Evolutionary conservation across 768 basidiomycete species (phyloP).

Genomic region (Naganishia kalamii): DNA sequence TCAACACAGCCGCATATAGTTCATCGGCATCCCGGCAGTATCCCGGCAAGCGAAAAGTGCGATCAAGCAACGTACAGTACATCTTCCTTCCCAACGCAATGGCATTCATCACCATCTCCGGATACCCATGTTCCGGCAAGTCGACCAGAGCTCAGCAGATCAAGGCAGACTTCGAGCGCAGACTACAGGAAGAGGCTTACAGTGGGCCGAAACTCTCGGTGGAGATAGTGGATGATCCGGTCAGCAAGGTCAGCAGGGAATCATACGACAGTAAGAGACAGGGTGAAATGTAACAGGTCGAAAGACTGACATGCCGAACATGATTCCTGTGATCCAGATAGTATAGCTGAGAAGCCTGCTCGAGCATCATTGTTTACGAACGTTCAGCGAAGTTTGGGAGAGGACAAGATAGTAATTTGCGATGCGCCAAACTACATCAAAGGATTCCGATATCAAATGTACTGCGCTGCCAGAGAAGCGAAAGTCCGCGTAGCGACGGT

Average conservation of each 20-base stretch:
- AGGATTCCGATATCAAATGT: constrained; percentile 95
- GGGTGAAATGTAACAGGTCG: neutral
- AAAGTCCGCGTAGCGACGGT: constrained; percentile 83
- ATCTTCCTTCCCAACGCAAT: constrained; percentile 48
- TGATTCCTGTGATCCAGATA: constrained; percentile 52
- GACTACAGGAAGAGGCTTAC: constrained; percentile 56
- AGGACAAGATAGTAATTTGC: constrained; percentile 73
- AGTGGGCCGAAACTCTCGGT: constrained; percentile 49
- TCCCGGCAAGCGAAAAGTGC: neutral
- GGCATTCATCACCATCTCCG: constrained; percentile 87
- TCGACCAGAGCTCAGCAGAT: constrained; percentile 65
- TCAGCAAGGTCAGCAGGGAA: constrained; percentile 57
- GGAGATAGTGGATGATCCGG: constrained; percentile 65
- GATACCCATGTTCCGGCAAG: constrained; percentile 85
- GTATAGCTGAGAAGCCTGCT: constrained; percentile 78
- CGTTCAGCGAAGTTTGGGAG: constrained; percentile 65
- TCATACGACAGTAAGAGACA: constrained; percentile 64
- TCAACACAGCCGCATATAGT: no score
- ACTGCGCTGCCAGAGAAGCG: constrained; percentile 85
- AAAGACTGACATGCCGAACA: neutral
- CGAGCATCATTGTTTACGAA: constrained; percentile 76
- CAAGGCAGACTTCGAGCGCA: constrained; percentile 54
- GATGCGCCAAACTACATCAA: constrained; percentile 97
- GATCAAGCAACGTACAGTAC: neutral
- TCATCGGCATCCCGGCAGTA: neutral